Evolutionary conservation across 2,329 filamentous ascomycete species (phyloP).

Genomic region (Ophiostoma populinum): DNA sequence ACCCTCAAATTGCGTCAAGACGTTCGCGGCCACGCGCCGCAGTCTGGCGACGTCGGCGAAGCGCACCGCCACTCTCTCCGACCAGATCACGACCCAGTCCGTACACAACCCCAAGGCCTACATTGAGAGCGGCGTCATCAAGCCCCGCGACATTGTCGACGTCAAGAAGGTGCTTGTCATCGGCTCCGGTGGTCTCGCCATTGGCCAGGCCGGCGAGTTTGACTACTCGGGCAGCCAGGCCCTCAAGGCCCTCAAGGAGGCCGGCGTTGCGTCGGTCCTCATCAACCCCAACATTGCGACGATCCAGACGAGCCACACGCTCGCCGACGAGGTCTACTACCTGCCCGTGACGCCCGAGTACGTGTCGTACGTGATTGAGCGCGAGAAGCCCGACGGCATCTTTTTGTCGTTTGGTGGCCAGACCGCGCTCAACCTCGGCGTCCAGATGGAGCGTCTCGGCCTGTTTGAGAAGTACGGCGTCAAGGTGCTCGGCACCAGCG

Average conservation of each 20-base stretch:
- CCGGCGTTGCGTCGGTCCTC: slow-evolving; percentile 91
- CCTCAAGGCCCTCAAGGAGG: slow-evolving; percentile 90
- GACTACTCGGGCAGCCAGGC: slow-evolving; percentile 97
- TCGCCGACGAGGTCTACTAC: slow-evolving; percentile 99
- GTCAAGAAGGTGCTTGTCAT: slow-evolving; percentile 97
- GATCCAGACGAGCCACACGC: slow-evolving; percentile 91
- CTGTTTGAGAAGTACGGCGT: slow-evolving; percentile 91
- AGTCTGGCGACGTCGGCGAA: slow-evolving; percentile 29
- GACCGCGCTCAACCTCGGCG: slow-evolving; percentile 90
- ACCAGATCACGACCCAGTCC: slow-evolving; percentile 36
- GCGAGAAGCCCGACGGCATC: slow-evolving; percentile 88
- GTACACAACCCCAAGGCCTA: slow-evolving; percentile 76
- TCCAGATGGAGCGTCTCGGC: slow-evolving; percentile 92
- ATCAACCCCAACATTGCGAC: slow-evolving; percentile 99
- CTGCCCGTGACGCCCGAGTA: slow-evolving; percentile 95
- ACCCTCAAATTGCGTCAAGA: slow-evolving; percentile 2
- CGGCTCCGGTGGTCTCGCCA: slow-evolving; percentile 84
- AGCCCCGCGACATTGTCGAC: slow-evolving; percentile 61
- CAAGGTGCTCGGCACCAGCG: slow-evolving; percentile 86
- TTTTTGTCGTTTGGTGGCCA: slow-evolving; percentile 96
- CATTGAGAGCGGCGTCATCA: slow-evolving; percentile 72
- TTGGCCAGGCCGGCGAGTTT: slow-evolving; percentile 95
- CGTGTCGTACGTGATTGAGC: slow-evolving; percentile 92
- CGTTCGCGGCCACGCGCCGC: slow-evolving; percentile 15
- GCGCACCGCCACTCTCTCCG: slow-evolving; percentile 23